Conservation (phyloP, 805 yeast genomes). For the Candida loeiensis region DNA sequence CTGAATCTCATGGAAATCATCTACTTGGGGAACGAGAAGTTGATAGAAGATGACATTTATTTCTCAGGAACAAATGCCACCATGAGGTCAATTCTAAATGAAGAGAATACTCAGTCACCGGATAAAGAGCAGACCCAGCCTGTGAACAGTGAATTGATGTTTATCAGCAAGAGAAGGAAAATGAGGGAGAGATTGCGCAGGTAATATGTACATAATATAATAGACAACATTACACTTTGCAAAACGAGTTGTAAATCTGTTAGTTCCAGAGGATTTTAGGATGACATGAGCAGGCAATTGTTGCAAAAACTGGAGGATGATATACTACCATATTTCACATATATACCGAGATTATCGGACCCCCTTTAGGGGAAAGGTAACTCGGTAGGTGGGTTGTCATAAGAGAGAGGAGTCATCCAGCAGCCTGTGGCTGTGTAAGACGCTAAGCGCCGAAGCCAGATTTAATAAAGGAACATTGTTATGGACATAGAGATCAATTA, state of each 20-base stretch:
- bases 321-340: too few species aligned
- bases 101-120: slow-evolving; percentile 10
- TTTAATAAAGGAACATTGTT: too few species aligned
- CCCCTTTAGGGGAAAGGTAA: too few species aligned
- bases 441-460: too few species aligned
- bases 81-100: slow-evolving; percentile 20
- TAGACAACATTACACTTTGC: not conserved
- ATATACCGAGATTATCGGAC: too few species aligned
- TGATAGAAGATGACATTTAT: slow-evolving; percentile 57
- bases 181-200: slow-evolving; percentile 15
- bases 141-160: slow-evolving; percentile 44
- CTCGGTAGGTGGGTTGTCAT: too few species aligned
- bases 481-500: too few species aligned
- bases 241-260: not conserved
- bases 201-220: not conserved
- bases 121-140: slow-evolving; percentile 12
- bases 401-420: too few species aligned
- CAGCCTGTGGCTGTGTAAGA: too few species aligned
- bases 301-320: too few species aligned
- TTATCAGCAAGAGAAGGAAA: slow-evolving; percentile 49
- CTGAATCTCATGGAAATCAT: slow-evolving; percentile 71
- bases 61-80: slow-evolving; percentile 38
- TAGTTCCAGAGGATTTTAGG: not conserved
- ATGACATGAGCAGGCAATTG: not conserved
- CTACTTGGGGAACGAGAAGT: slow-evolving; percentile 71